Conservation (phyloP, 2,329 filamentous ascomycete species). For the Gnomoniopsis smithogilvyi region DNA sequence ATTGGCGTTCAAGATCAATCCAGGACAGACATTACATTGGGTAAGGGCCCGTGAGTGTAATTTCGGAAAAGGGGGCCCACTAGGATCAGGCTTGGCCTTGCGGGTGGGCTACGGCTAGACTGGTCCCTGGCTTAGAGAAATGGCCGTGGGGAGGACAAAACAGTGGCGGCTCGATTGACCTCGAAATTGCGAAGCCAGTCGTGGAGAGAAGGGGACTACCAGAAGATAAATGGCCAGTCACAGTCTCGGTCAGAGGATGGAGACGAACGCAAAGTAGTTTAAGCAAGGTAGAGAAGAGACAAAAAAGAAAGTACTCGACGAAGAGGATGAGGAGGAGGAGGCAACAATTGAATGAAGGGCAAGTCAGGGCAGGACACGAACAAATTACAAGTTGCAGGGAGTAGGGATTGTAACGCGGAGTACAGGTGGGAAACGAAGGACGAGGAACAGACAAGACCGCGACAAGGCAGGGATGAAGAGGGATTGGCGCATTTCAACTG, state of each 20-base stretch:
- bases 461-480: conserved; percentile 10
- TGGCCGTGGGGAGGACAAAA: conserved; percentile 9
- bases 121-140: conserved; percentile 8
- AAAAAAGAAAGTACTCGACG: conserved; percentile 1
- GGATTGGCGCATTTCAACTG: conserved; percentile 8
- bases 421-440: background rate
- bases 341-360: conserved; percentile 12
- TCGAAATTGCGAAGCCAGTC: too few species aligned
- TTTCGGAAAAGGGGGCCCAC: conserved; percentile 17
- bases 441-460: conserved; percentile 3
- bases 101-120: conserved; percentile 12
- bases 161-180: conserved; percentile 10
- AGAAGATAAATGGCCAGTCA: conserved; percentile 12
- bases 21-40: conserved; percentile 26
- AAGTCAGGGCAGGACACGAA: conserved; percentile 17
- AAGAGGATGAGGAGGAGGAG: conserved; percentile 18
- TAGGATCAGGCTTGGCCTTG: conserved; percentile 11
- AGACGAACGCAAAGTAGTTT: conserved; percentile 7
- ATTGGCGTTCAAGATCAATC: conserved; percentile 23
- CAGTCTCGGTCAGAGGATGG: background rate
- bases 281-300: conserved; percentile 16
- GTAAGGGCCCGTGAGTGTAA: conserved; percentile 14
- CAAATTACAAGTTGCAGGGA: conserved; percentile 15
- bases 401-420: conserved; percentile 14
- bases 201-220: conserved; percentile 19